Base-by-base conservation (phyloP, 2,329 filamentous ascomycete species). In the Trichoderma arundinaceum region DNA sequence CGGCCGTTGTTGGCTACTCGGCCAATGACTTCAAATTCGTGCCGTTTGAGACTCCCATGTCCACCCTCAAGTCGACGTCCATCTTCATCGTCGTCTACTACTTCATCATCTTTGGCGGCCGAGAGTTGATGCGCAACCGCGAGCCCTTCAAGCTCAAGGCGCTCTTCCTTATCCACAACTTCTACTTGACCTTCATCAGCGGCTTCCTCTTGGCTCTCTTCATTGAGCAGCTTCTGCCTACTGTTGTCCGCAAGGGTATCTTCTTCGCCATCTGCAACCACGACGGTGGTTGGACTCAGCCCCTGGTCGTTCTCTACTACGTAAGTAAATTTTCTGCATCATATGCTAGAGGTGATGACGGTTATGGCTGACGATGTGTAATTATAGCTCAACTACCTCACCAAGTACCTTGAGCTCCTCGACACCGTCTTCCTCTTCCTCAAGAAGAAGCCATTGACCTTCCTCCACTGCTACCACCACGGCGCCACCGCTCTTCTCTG, bases 371-470 rank as follows among this genome's bases (percentile, higher is more conserved):
- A 84, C 73, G 9, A 35, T 41, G 19, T 10, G n/a, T 19, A 17
- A 32, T 28, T 17, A 41, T 76, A 97, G 94, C 86, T 98, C 77
- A 98, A 96, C 85, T 98, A 98, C 84, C 87, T 97, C 64, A 98
- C 94, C 82, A 98, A 98, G 82, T 98, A 97, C 81, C 87, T 97
- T 71, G 94, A 98, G 81, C 86, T 98, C 71, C 83, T 98, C 73
- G 94, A 98, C 80, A 98, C 94, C 67, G 89, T 94, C 77, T 98
- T 98, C 86, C 85, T 98, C 65, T 95, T 97, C 83, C 88, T 98
- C 79, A 98, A 98, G 90, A 98, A 98, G 90, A 98, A 98, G 90
- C 94, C 94, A 63, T 82, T 97, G 78, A 97, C 95, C 75, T 98
- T 98, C 89, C 91, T 98, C 72, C 94, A 98, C 87, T 97, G 92